Evolutionary conservation across 169 alveolate species (phyloP), one percentile per base, ranked within the genome.

Genomic region (Cytauxzoon felis): DNA sequence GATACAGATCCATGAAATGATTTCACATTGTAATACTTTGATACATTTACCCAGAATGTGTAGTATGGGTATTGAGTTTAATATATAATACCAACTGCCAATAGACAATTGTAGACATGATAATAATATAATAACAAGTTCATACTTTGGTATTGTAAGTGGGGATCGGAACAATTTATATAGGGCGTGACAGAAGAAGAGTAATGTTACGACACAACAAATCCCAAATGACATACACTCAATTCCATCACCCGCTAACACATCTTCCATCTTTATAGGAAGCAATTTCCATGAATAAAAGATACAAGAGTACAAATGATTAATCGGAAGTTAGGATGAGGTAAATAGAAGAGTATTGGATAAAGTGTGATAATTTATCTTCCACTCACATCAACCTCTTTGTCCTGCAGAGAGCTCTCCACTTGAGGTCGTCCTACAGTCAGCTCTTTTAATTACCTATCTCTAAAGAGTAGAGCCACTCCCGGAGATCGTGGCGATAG

Each of bases 1-100:
- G 33, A 73, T 67, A 48, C 84, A 73, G 21, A 63, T 50, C 84
- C 84, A 73, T 3, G 84, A 73, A n/a, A 73, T 63, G 27, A 73
- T 57, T 45, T 73, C 78, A 27, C 76, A 57, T 63, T 73, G 84
- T 26, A 56, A 41, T 36, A 73, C 84, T 72, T 73, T 73, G 13
- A 73, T 63, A 23, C 76, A 78, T 54, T 73, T 73, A 68, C 65
- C 65, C 23, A 73, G 60, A 26, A 73, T 63, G 26, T 73, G 71
- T 30, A 73, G 38, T 45, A 48, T 64, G 13, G 84, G 72, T 11
- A 57, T 62, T 56, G 63, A 70, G 57, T 50, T 40, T 21, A 67
- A 64, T 21, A 64, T 43, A 43, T 73, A 73, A 61, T 48, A 73
- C 29, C 68, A 27, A 5, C 50, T 38, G 32, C 84, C 84, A 38